Evolutionary conservation across 2,329 filamentous ascomycete genomes (phyloP), one percentile per base, ranked within the genome.

Genomic region (Escovopsis sp.): DNA sequence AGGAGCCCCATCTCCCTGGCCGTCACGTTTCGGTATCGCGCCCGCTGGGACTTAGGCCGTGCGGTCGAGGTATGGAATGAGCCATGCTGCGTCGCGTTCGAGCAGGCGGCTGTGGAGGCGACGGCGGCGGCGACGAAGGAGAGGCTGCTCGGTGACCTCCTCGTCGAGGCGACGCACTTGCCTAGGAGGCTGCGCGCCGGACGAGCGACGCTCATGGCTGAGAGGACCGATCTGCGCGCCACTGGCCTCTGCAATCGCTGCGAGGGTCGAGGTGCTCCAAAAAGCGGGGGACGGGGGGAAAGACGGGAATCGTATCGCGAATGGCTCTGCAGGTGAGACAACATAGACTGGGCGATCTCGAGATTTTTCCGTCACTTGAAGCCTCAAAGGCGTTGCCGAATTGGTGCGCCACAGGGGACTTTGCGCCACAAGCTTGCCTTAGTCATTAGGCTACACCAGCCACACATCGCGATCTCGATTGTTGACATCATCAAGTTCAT

Each of bases 191-290:
- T 63, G 56, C 63, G 60, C 55, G 62, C 62, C 55, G 67, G 65
- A 43, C 65, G 65, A 64, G 62, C 63, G 53, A 62, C 60, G 52
- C 66, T 71, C 69, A 72, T 73, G 53, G 50, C 60, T 61, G 30
- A 27, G 18, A 33, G 21, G 11, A 23, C 21, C 21, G 21, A 9
- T 11, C 11, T 23, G 21, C 21, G 21, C 21, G 21, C 21, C 21
- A 23, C 8, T 23, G 21, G 6, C 21, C 21, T 23, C 21, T 23
- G 21, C 21, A 23, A 11, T 42, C 21, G 21, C 21, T 9, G 21
- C 21, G 11, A 23, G 21, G 21, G 21, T 23, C 21, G 21, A 23
- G 21, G 11, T 4, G 8, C 11, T 11, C 21, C 21, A 11, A 11
- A 11, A 8, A 9, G 21, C 21, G 21, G 21, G 21, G 21, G 21